Conservation (phyloP, 2,329 filamentous ascomycete genomes). For the Diaporthe ampelina region DNA sequence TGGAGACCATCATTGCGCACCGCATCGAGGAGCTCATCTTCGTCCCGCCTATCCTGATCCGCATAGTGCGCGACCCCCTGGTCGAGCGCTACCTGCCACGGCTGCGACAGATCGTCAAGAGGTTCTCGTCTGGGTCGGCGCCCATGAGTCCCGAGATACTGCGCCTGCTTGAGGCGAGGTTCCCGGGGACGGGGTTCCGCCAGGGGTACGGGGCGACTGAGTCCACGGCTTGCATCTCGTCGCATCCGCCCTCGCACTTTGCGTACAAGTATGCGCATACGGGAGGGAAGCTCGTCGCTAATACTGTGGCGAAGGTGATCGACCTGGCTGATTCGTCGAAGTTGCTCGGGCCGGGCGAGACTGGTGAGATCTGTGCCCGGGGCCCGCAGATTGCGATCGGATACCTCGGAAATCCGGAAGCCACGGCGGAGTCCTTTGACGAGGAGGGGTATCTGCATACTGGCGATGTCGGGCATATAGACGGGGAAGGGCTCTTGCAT, state of each 20-base stretch:
- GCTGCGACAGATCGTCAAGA: slow-evolving; percentile 43
- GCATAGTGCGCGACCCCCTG: slow-evolving; percentile 69
- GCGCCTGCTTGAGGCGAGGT: slow-evolving; percentile 66
- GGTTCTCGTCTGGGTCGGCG: slow-evolving; percentile 63
- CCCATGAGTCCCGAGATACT: slow-evolving; percentile 71
- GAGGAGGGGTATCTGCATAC: slow-evolving; percentile 71
- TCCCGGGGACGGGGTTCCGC: slow-evolving; percentile 72
- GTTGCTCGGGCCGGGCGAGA: slow-evolving; percentile 58
- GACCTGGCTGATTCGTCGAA: slow-evolving; percentile 48
- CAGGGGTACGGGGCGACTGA: slow-evolving; percentile 80
- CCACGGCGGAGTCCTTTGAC: slow-evolving; percentile 64
- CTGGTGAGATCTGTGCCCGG: slow-evolving; percentile 59
- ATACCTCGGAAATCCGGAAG: slow-evolving; percentile 59
- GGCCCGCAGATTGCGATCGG: slow-evolving; percentile 66
- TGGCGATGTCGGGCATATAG: slow-evolving; percentile 69
- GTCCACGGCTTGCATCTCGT: slow-evolving; percentile 73
- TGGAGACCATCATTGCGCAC: slow-evolving; percentile 65
- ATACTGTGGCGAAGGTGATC: slow-evolving; percentile 72
- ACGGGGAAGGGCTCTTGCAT: slow-evolving; percentile 67
- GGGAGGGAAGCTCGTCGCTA: slow-evolving; percentile 69
- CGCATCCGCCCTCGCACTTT: slow-evolving; percentile 69
- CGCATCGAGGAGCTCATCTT: slow-evolving; percentile 68
- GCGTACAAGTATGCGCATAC: slow-evolving; percentile 69
- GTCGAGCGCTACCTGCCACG: slow-evolving; percentile 69
- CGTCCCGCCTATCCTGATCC: slow-evolving; percentile 73